phyloP scores from a whole-genome alignment of 2,329 filamentous ascomycete species.

The Fusarium sp. region DNA sequence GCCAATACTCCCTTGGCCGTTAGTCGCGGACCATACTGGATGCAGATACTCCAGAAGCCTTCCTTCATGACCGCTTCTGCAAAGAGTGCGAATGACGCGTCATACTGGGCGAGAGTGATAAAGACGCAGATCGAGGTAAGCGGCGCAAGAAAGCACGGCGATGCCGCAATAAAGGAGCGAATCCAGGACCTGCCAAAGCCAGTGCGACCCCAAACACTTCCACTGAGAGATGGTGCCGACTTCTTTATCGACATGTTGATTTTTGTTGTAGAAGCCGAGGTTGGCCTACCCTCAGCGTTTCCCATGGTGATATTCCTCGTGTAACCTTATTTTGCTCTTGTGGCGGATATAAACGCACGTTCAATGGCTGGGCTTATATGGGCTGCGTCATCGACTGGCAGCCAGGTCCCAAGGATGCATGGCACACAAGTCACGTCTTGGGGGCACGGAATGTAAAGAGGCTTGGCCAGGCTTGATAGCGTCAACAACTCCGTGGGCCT shows the following conservation, averaged over 20 bases:
- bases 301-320: neutral
- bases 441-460: neutral
- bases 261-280: conserved; percentile 10
- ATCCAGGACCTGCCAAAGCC: conserved; percentile 40
- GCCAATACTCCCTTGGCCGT: conserved; percentile 29
- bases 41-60: conserved; percentile 33
- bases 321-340: neutral
- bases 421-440: neutral
- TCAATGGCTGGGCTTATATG: neutral
- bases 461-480: neutral
- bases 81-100: conserved; percentile 35
- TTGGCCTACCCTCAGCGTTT: neutral
- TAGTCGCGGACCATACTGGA: conserved; percentile 27
- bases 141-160: conserved; percentile 40
- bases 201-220: conserved; percentile 42
- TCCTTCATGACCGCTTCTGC: conserved; percentile 8
- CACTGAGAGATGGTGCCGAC: neutral
- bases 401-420: neutral
- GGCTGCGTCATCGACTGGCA: neutral
- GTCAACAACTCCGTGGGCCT: neutral
- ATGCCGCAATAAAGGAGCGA: conserved; percentile 37
- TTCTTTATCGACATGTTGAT: neutral
- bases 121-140: conserved; percentile 39
- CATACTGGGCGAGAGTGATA: conserved; percentile 38
- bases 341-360: neutral